phyloP scores from a whole-genome alignment of 345 rosid genomes.

The Viola odorata region DNA sequence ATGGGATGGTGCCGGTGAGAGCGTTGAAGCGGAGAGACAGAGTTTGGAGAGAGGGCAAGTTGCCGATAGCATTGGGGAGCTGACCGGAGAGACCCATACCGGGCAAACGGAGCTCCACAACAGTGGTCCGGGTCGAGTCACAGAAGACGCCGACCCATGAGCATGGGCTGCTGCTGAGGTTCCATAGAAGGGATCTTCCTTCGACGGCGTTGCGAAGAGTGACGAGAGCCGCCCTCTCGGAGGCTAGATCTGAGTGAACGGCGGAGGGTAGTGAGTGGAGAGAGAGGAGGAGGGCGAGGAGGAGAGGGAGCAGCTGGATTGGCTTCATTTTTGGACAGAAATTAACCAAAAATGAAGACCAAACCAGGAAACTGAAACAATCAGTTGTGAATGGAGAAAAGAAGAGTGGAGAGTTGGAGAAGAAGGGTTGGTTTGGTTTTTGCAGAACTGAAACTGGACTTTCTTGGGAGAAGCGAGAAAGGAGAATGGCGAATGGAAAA shows the following conservation, averaged over 20 bases:
- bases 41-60: slow-evolving; percentile 49
- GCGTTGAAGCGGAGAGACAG: slow-evolving; percentile 69
- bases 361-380: background rate
- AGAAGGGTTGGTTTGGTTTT: background rate
- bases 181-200: slow-evolving; percentile 20
- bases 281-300: background rate
- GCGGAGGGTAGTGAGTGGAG: background rate
- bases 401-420: background rate
- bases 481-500: no score
- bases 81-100: slow-evolving; percentile 61
- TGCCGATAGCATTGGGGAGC: slow-evolving; percentile 68
- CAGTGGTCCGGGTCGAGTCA: slow-evolving; percentile 29
- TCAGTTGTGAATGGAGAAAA: background rate
- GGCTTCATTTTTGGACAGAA: slow-evolving; percentile 11
- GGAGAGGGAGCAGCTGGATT: background rate
- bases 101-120: slow-evolving; percentile 60
- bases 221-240: slow-evolving; percentile 20
- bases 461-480: no score
- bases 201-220: slow-evolving; percentile 18
- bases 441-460: no score
- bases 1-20: slow-evolving; percentile 65
- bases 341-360: slow-evolving; percentile 4
- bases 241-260: slow-evolving; percentile 19
- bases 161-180: slow-evolving; percentile 14
- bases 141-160: slow-evolving; percentile 65